Conservation (phyloP, 1,284 basidiomycete species). For the Pulveroboletus sp. region DNA sequence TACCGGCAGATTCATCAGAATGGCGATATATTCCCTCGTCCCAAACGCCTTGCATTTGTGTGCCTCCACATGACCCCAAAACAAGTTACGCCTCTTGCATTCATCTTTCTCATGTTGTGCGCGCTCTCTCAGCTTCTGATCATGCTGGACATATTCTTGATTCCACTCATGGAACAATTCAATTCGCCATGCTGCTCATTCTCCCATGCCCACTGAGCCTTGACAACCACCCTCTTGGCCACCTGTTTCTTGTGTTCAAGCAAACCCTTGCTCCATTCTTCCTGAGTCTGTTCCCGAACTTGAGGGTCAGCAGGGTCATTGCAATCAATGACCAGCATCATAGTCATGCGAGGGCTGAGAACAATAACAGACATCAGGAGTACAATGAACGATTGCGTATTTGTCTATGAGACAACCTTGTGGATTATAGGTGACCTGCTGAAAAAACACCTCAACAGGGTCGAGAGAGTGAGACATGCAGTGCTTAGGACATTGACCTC, state of each 20-base stretch:
- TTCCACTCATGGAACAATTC: slow-evolving; percentile 11
- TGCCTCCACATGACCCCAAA: slow-evolving; percentile 19
- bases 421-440: background rate
- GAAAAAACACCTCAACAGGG: background rate
- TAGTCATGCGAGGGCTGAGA: slow-evolving; percentile 4
- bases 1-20: slow-evolving; percentile 22
- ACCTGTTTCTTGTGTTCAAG: slow-evolving; percentile 11
- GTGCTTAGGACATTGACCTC: slow-evolving; percentile 3
- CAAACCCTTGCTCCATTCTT: slow-evolving; percentile 17
- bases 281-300: slow-evolving; percentile 18
- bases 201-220: slow-evolving; percentile 18
- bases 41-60: slow-evolving; percentile 27
- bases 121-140: slow-evolving; percentile 10
- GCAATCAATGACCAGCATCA: slow-evolving; percentile 17
- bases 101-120: slow-evolving; percentile 23
- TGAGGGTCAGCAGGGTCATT: slow-evolving; percentile 19
- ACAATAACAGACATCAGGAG: slow-evolving; percentile 7
- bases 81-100: slow-evolving; percentile 14
- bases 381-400: background rate
- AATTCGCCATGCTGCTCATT: slow-evolving; percentile 12
- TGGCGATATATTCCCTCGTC: slow-evolving; percentile 26
- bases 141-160: slow-evolving; percentile 14
- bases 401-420: background rate
- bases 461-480: too few species aligned
- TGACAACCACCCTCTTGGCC: slow-evolving; percentile 3